Conservation (phyloP, 176 grass and related monocot genomes). For the Saccharum officinarum region DNA sequence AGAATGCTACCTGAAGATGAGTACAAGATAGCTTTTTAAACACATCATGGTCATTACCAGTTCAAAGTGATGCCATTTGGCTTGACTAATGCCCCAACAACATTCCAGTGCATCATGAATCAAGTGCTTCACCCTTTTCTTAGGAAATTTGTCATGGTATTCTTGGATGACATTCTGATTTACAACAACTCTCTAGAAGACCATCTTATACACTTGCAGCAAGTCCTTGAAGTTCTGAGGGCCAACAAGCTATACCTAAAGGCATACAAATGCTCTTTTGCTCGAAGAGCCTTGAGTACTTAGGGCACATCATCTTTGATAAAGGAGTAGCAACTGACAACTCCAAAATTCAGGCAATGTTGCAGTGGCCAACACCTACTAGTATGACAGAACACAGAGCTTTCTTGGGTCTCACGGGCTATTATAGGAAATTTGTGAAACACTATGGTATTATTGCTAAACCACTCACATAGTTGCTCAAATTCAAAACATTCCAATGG, state of each 20-base stretch:
- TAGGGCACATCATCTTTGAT: background rate
- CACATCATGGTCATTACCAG: too few relatives aligned
- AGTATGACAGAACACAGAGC: background rate
- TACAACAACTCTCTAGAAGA: fast-evolving
- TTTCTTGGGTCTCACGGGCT: background rate
- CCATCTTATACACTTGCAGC: background rate
- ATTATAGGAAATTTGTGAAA: background rate
- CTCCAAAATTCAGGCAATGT: background rate
- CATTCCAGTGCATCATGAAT: background rate
- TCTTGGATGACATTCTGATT: background rate
- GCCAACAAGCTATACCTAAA: fast-evolving
- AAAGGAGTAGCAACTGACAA: background rate
- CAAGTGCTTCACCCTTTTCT: fast-evolving
- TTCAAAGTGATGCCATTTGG: too few relatives aligned
- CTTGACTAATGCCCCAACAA: too few relatives aligned
- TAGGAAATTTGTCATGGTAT: background rate
- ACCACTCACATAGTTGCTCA: fast-evolving
- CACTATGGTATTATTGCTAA: background rate
- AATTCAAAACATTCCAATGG: background rate
- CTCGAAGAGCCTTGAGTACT: fast-evolving
- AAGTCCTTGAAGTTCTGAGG: fast-evolving
- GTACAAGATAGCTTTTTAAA: too few relatives aligned
- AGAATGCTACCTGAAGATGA: too few relatives aligned
- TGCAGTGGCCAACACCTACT: background rate
- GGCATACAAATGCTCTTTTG: background rate